phyloP scores from a whole-genome alignment of 306 rosid species.

The Fragaria iinumae region DNA sequence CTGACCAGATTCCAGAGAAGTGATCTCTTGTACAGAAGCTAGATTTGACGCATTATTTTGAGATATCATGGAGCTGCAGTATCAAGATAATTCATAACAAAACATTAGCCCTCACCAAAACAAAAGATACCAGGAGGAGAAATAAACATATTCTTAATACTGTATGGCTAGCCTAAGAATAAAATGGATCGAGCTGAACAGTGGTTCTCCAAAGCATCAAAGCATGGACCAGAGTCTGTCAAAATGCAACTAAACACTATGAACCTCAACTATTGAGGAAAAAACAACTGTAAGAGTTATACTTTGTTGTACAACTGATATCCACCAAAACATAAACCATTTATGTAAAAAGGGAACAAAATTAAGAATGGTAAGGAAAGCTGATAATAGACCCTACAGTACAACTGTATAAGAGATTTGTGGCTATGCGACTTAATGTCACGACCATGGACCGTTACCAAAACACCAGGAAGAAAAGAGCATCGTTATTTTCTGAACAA shows the following conservation, averaged over 20 bases:
- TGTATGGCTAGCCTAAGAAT: background rate
- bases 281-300: background rate
- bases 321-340: background rate
- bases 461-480: background rate
- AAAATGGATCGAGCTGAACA: background rate
- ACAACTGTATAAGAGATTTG: background rate
- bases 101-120: constrained; percentile 23
- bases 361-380: background rate
- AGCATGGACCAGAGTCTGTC: background rate
- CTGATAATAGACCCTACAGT: background rate
- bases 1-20: constrained; percentile 79
- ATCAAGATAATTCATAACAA: constrained; percentile 24
- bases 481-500: background rate
- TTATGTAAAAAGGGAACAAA: background rate
- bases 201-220: background rate
- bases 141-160: constrained; percentile 12
- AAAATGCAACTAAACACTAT: background rate
- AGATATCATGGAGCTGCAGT: constrained; percentile 51
- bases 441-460: background rate
- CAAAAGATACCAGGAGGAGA: constrained; percentile 10
- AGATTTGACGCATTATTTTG: constrained; percentile 44
- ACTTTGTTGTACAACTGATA: background rate
- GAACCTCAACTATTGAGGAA: background rate
- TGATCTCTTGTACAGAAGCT: constrained; percentile 65
- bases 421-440: background rate